Evolutionary conservation across 108 stramenopile genomes (phyloP), one percentile per base, ranked within the genome.

Genomic region (Halocafeteria seosinensis): DNA sequence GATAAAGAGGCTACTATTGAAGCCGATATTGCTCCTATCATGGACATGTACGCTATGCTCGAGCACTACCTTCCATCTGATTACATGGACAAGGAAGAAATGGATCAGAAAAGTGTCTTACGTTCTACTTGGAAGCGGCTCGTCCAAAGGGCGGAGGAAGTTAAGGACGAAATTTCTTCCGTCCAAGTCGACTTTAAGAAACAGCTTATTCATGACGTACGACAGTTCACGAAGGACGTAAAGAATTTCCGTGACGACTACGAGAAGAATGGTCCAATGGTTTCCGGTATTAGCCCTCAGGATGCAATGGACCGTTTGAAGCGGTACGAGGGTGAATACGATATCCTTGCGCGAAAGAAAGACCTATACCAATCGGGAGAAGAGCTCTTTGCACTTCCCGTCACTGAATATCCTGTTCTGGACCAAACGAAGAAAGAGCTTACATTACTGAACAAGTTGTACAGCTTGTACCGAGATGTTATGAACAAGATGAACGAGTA

Each of bases 31-130:
- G 64, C 75, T 31, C 88, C 89, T 37, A 82, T 90, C 38, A 80
- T 88, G 81, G 84, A 85, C 36, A 87, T 90, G 88, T 90, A 90
- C 75, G 76, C 61, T 51, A 85, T 90, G 88, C 84, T 90, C 34
- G 89, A 88, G 71, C 62, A 74, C 50, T 81, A 87, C 71, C 70
- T 89, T n/a, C 78, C 86, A 34, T 58, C 83, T 17, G 82, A 81
- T 25, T 88, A 87, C 69, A 88, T 90, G 85, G 85, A 83, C 53
- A 85, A 89, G 60, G 85, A 88, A 38, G 89, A 90, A 71, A 85
- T 87, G 58, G 88, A 89, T 63, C 83, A 88, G 73, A 88, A 87
- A 77, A 88, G 86, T 31, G 84, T 88, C 34, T 75, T 90, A 0
- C 79, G 80, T 35, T 71, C 82, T 32, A 83, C 72, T 61, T 90